phyloP scores from a whole-genome alignment of 305 asterid species.

The Fraxinus velutina region DNA sequence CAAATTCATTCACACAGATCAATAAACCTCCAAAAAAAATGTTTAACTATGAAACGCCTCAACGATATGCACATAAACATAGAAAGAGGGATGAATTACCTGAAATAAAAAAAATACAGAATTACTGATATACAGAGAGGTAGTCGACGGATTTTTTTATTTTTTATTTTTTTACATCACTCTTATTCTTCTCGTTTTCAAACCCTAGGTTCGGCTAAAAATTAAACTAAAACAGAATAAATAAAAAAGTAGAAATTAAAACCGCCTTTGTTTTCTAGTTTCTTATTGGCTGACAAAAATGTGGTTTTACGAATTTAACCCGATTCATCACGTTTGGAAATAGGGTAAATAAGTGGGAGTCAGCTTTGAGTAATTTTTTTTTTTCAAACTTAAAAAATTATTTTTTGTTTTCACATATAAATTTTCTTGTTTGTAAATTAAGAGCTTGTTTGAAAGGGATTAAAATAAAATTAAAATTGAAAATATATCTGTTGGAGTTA shows the following conservation, averaged over 20 bases:
- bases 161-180: neutral
- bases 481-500: no score
- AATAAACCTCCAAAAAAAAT: neutral
- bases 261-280: slow-evolving; percentile 7
- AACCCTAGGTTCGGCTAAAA: slow-evolving; percentile 17
- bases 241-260: neutral
- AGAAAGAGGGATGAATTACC: neutral
- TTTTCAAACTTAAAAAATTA: neutral
- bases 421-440: neutral
- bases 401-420: neutral
- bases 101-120: neutral
- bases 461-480: no score
- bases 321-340: neutral
- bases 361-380: neutral
- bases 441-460: no score
- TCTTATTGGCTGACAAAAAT: neutral
- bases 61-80: neutral
- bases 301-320: neutral
- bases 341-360: neutral
- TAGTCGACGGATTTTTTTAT: slow-evolving; percentile 27
- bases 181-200: neutral
- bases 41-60: neutral
- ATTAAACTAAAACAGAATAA: neutral
- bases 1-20: slow-evolving; percentile 17
- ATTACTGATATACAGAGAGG: slow-evolving; percentile 9